Base-by-base conservation (phyloP, 345 rosid genomes). In the Psidium guajava region DNA sequence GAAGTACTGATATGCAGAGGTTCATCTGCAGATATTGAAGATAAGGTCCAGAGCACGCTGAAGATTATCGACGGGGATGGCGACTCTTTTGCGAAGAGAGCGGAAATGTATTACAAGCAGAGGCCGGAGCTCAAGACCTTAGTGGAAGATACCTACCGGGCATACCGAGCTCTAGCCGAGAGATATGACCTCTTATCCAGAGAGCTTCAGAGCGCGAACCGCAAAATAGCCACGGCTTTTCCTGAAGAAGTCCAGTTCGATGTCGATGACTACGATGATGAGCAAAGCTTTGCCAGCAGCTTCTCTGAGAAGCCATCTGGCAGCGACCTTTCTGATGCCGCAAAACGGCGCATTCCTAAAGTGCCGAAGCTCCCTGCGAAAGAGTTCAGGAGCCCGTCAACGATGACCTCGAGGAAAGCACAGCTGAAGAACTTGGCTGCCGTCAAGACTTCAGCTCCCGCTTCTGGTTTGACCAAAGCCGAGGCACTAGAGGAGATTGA, bases 401-500 rank as follows among this genome's bases (percentile, higher is more conserved):
- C 84, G 88, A 44, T 84, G 82, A 55, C 80, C 82, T 83, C 91
- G 2, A 91, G 90, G 81, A 91, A 91, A 85, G 91, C 88, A 74
- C 89, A 88, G 53, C 91, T 91, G 5, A 89, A 83, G 84, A 84
- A 74, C 83, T 61, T 77, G 25, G 85, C 87, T 47, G 42, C 89
- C 51, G 89, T 87, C 27, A 90, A 86, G 85, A 87, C 89, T 24
- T 84, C 82, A 25, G 54, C 57, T 53, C 85, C 88, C 11, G 82
- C 88, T 84, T 95, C 96, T 11, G 94, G 96, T 51, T 87, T 97
- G 84, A 91, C 54, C 85, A 87, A 92, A 83, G 88, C 58, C 4
- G 95, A 95, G 86, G 98, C 98, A 2, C 75, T 90, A 16, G 93
- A 87, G 50, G 94, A 93, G 89, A 93, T 94, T 10, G 93, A 93